Conservation (phyloP, 2,329 filamentous ascomycete genomes). For the Teratosphaeria destructans region DNA sequence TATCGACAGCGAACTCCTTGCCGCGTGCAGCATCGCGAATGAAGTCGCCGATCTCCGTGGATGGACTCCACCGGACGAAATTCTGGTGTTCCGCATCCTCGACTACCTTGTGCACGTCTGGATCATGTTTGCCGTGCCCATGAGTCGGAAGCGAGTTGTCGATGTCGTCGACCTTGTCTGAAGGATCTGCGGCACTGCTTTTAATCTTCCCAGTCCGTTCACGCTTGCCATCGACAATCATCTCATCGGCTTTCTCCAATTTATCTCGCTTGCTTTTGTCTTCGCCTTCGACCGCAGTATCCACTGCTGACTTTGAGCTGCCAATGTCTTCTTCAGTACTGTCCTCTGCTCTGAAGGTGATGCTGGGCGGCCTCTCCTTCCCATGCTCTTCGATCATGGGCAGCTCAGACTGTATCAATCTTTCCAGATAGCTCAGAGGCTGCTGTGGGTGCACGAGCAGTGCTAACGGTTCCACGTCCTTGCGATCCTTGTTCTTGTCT, state of each 20-base stretch:
- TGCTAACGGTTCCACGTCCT: constrained; percentile 72
- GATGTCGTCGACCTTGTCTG: constrained; percentile 1
- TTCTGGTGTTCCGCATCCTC: constrained; percentile 35
- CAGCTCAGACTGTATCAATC: constrained; percentile 78
- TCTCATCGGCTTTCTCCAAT: constrained; percentile 39
- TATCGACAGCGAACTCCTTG: constrained; percentile 72
- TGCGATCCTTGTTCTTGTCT: constrained; percentile 49
- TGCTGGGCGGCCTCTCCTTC: constrained; percentile 58
- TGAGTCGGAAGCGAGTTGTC: constrained; percentile 33
- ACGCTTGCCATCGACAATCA: constrained; percentile 40
- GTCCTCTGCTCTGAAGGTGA: constrained; percentile 74
- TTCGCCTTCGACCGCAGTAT: constrained; percentile 24
- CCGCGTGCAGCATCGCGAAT: constrained; percentile 80
- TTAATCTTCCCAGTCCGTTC: constrained; percentile 34
- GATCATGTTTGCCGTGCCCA: constrained; percentile 48
- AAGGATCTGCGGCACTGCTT: constrained; percentile 16
- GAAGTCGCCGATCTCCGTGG: constrained; percentile 87
- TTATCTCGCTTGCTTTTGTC: constrained; percentile 27
- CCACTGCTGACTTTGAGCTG: constrained; percentile 22
- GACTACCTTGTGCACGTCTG: neutral
- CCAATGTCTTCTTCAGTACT: constrained; percentile 49
- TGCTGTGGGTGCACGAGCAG: constrained; percentile 83
- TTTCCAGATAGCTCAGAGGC: constrained; percentile 79
- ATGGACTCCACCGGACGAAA: constrained; percentile 80
- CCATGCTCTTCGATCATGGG: constrained; percentile 53